These are phyloP conservation scores for Suillus luteus DNA, from an alignment of 768 basidiomycete species.

Conservation along the genomic window DNA sequence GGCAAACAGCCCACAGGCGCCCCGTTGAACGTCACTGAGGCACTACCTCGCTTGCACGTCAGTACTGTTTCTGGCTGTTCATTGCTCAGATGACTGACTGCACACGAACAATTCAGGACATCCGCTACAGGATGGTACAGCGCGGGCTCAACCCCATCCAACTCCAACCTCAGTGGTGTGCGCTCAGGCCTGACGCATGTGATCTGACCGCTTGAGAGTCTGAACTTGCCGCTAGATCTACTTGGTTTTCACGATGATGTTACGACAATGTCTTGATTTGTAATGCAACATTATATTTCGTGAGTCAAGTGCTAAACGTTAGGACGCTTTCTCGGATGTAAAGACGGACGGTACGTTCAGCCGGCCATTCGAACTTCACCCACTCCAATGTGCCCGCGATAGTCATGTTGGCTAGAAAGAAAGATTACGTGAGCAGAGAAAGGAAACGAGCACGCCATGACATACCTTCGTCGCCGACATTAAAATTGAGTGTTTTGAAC, in stretches of 20 bases:
- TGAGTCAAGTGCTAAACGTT: constrained; percentile 76
- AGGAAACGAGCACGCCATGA: constrained; percentile 2
- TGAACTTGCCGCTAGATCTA: neutral
- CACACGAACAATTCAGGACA: constrained; percentile 32
- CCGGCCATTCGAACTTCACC: constrained; percentile 83
- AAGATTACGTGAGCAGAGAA: neutral
- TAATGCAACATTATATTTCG: neutral
- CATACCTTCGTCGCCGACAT: constrained; percentile 82
- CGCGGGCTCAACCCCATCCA: constrained; percentile 48
- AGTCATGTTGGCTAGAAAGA: constrained; percentile 50
- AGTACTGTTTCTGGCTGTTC: neutral
- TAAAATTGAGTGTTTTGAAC: constrained; percentile 86
- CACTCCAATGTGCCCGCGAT: constrained; percentile 67
- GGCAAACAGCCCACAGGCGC: constrained; percentile 39
- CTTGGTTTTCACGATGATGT: neutral
- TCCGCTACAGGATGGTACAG: constrained; percentile 49
- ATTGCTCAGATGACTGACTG: neutral
- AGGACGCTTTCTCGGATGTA: constrained; percentile 80
- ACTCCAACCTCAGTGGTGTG: constrained; percentile 62
- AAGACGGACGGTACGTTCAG: constrained; percentile 79
- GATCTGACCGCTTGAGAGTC: constrained; percentile 34
- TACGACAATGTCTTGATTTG: neutral
- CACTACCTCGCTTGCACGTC: constrained; percentile 51
- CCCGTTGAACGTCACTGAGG: constrained; percentile 37
- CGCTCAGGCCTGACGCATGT: constrained; percentile 48